A percentile compares a stretch with the other conserved stretches of the same genome.
phyloP scores from a whole-genome alignment of 2,329 filamentous ascomycete species.

The Penicillium paneum region DNA sequence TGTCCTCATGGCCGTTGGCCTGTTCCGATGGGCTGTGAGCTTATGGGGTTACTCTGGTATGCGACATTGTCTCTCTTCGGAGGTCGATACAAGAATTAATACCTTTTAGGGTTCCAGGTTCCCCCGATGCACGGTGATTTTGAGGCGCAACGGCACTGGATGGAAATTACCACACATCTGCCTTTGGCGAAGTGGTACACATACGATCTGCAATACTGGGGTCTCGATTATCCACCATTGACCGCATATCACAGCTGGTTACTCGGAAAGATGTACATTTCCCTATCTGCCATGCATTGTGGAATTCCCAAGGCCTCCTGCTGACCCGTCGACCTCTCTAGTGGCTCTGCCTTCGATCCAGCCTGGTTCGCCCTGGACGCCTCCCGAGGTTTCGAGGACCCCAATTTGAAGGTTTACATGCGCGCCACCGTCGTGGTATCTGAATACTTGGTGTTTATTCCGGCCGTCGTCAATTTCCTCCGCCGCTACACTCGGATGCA shows the following conservation, averaged over 20 bases:
- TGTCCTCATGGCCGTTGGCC: constrained; percentile 81
- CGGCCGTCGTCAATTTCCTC: constrained; percentile 79
- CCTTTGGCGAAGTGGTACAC: constrained; percentile 97
- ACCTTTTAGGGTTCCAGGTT: constrained; percentile 62
- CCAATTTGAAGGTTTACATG: constrained; percentile 89
- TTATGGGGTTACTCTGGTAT: constrained; percentile 93
- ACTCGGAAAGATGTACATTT: constrained; percentile 70
- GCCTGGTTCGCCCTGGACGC: constrained; percentile 82
- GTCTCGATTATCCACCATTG: constrained; percentile 92
- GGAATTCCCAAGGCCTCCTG: neutral
- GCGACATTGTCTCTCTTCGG: constrained; percentile 15
- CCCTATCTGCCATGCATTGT: constrained; percentile 5
- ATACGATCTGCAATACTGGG: constrained; percentile 96
- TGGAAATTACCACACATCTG: constrained; percentile 89
- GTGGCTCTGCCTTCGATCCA: constrained; percentile 71
- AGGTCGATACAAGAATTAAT: constrained; percentile 8
- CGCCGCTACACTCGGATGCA: constrained; percentile 74
- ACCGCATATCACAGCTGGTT: constrained; percentile 98
- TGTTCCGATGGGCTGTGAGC: constrained; percentile 89
- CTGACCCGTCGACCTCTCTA: constrained; percentile 30
- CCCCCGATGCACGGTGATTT: constrained; percentile 96
- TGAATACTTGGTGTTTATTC: constrained; percentile 86
- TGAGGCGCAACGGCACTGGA: constrained; percentile 97
- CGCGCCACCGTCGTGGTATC: constrained; percentile 84
- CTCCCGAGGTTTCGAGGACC: constrained; percentile 78